Conservation (phyloP, 129 eudicot species). For the Helichrysum umbraculigerum region DNA sequence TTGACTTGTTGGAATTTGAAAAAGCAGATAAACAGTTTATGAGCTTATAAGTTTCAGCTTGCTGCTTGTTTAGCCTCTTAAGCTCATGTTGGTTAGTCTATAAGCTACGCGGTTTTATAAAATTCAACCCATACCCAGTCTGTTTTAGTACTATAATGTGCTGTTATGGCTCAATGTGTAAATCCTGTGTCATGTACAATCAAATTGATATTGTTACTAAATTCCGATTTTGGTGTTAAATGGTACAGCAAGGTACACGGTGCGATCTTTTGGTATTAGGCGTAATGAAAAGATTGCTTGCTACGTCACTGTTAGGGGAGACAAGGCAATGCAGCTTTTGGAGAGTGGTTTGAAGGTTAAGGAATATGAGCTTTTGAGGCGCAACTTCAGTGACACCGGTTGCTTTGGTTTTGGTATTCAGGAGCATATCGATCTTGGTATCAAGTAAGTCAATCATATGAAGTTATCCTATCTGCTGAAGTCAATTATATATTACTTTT, state of each 20-base stretch:
- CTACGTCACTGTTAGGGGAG: constrained; percentile 46
- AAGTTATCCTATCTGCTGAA: neutral
- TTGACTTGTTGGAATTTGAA: neutral
- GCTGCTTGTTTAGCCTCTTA: neutral
- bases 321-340: constrained; percentile 49
- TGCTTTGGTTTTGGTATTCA: constrained; percentile 49
- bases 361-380: constrained; percentile 49
- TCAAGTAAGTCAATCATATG: constrained; percentile 31
- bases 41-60: neutral
- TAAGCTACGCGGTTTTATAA: neutral
- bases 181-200: neutral
- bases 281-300: constrained; percentile 53
- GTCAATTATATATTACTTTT: neutral
- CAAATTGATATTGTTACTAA: neutral
- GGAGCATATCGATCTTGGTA: constrained; percentile 52
- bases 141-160: neutral
- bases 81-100: neutral
- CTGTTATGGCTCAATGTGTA: neutral
- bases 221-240: constrained; percentile 2
- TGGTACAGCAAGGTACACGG: constrained; percentile 43
- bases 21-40: neutral
- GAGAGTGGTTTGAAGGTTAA: constrained; percentile 46
- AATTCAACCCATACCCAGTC: neutral
- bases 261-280: constrained; percentile 42
- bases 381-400: constrained; percentile 47